Evolutionary conservation across 2,329 filamentous ascomycete genomes (phyloP), one percentile per base, ranked within the genome.

Genomic region (Amauroascus verrucosus): DNA sequence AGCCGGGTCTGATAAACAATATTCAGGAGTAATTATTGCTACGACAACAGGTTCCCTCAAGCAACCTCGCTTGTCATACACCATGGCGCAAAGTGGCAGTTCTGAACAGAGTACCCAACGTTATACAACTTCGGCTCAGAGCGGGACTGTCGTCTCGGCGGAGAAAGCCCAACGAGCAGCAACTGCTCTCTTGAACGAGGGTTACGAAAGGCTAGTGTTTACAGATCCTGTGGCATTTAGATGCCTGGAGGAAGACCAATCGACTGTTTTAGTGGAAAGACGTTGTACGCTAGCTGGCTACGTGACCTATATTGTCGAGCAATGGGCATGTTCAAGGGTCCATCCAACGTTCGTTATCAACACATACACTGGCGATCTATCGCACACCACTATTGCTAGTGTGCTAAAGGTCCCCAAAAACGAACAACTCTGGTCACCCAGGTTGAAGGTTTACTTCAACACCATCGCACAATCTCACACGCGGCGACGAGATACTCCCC

Each of bases 301-400:
- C 70, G 90, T 97, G 68, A 77, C 91, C 57, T 97, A 97, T 69
- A 73, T 97, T 14, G 88, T 97, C 59, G 93, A 97, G 68, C 93
- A 98, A 75, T 98, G 93, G 93, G 88, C 88, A 5, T 96, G 90
- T 69, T 96, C 91, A 11, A 82, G 93, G 50, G 79, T 83, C 54
- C 88, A 94, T 57, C 91, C 91, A 0, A 96, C 91, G 14, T 86
- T 95, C 58, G 81, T 95, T 48, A 94, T 97, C 59, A 86, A 86
- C 40, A 95, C 90, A 2, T 96, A 93, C 65, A 97, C 91, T 0
- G 93, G 91, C 52, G 89, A 96, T 62, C 77, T 81, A 32, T 82
- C 82, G 32, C 86, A 95, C 67, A 80, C 77, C 0, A 82, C 95
- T n/a, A 71, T 85, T 7, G 89, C 88, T 3, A 84, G 85, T 2